Conservation (phyloP, 805 yeast genomes). For the Candida suzukii region DNA sequence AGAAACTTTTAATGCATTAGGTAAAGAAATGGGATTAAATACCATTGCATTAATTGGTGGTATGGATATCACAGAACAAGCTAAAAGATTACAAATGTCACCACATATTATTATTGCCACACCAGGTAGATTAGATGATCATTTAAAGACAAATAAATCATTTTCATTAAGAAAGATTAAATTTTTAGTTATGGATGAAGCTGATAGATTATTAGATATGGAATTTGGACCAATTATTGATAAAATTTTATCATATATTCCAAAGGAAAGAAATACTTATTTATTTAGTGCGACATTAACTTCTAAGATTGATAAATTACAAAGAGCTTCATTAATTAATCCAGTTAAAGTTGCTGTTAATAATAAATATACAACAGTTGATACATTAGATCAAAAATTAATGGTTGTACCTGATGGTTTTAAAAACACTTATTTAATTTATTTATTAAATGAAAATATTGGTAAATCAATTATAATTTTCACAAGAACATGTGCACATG, state of each 20-base stretch:
- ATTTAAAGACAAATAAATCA: conserved; percentile 86
- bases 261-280: conserved; percentile 76
- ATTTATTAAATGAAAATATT: conserved; percentile 69
- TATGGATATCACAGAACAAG: conserved; percentile 97
- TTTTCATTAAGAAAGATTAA: conserved; percentile 73
- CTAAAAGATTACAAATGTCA: conserved; percentile 84
- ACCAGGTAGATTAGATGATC: conserved; percentile 86
- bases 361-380: conserved; percentile 85
- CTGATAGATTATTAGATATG: conserved; percentile 91
- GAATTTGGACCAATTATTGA: conserved; percentile 95
- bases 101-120: conserved; percentile 96
- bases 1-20: conserved; percentile 92
- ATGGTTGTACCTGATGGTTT: conserved; percentile 90
- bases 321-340: conserved; percentile 80
- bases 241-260: conserved; percentile 76
- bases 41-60: conserved; percentile 92
- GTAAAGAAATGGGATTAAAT: conserved; percentile 87
- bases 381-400: conserved; percentile 81
- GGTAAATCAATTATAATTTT: conserved; percentile 89
- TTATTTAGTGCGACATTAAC: conserved; percentile 97
- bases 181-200: conserved; percentile 92
- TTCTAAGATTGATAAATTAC: conserved; percentile 87
- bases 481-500: conserved; percentile 92
- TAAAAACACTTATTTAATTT: conserved; percentile 81
- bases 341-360: conserved; percentile 92